Evolutionary conservation across 352 stramenopile species (phyloP), one percentile per base, ranked within the genome.

Genomic region (Pythium aristosporum): DNA sequence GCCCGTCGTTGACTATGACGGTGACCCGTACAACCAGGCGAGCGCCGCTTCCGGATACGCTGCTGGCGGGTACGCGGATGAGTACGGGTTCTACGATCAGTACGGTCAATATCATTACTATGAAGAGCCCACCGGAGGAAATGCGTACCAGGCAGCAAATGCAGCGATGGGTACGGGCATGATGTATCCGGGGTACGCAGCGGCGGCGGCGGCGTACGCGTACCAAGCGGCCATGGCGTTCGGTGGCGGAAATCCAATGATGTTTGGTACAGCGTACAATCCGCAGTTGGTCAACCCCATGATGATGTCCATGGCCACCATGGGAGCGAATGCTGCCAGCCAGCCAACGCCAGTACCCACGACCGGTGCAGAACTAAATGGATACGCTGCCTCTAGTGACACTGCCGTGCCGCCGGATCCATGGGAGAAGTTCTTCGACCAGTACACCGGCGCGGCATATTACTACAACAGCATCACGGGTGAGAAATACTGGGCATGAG

Each of bases 401-500:
- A 42, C 51, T n/a, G 20, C 53, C 20, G 67, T 73, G 12, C 79
- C 79, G 6, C 75, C 78, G 3, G 81, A 91, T 66, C 79, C 82
- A 28, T 96, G 87, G 87, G 77, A 89, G 16, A 88, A 96, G 52
- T 92, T 90, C 72, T 88, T 91, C 36, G 88, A 96, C 68, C 87
- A 96, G 65, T 88, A 85, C 72, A 91, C 81, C 1, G 87, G 87
- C 13, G 79, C 85, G 13, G 76, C 85, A 3, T 96, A 95, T 67
- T 96, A 92, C 72, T 96, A 93, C 79, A 96, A 96, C 74, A 88
- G 72, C 71, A 74, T 92, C 64, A 96, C 87, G 23, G 87, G 86
- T 34, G 87, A 96, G 53, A 74, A 82, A 46, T 93, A 89, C 62
- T 96, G 87, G 87, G 87, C 82, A 39, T 89, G 64, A 71, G 25